These are phyloP conservation scores for Polygonum aviculare DNA, from an alignment of 148 eudicot species.

Conservation along the genomic window DNA sequence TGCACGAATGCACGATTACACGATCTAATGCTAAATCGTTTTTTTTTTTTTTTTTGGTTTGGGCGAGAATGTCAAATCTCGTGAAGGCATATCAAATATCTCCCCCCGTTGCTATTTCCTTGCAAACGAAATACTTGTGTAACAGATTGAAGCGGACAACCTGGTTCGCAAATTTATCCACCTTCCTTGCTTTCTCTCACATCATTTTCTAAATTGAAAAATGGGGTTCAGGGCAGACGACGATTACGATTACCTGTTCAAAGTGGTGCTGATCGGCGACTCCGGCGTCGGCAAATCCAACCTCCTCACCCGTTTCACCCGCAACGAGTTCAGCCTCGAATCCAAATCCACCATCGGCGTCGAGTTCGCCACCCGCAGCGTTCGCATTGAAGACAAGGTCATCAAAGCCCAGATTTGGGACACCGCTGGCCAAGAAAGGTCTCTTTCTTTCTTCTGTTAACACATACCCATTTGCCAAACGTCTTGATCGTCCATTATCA, in stretches of 20 bases:
- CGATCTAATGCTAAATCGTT: neutral
- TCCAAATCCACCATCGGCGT: constrained; percentile 59
- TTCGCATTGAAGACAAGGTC: constrained; percentile 40
- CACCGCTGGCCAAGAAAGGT: constrained; percentile 13
- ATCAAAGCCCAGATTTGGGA: constrained; percentile 41
- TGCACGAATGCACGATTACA: too few species aligned
- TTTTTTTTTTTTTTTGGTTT: neutral
- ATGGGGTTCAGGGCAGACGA: constrained; percentile 20
- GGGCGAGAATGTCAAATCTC: neutral
- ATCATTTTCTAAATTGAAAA: neutral
- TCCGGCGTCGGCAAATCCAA: constrained; percentile 56
- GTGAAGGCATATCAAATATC: neutral
- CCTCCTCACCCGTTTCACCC: constrained; percentile 41
- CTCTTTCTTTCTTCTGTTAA: neutral
- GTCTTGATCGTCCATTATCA: neutral
- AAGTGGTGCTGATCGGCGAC: constrained; percentile 44
- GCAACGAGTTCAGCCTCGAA: constrained; percentile 42
- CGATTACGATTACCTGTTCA: constrained; percentile 53
- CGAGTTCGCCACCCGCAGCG: constrained; percentile 46
- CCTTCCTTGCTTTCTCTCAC: neutral
- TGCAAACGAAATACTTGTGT: neutral
- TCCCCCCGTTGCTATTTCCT: neutral
- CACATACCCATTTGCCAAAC: neutral
- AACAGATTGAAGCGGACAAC: neutral
- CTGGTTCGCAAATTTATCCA: neutral